Base-by-base conservation (phyloP, 164 flowering plant genomes). In the Tinospora cordifolia region DNA sequence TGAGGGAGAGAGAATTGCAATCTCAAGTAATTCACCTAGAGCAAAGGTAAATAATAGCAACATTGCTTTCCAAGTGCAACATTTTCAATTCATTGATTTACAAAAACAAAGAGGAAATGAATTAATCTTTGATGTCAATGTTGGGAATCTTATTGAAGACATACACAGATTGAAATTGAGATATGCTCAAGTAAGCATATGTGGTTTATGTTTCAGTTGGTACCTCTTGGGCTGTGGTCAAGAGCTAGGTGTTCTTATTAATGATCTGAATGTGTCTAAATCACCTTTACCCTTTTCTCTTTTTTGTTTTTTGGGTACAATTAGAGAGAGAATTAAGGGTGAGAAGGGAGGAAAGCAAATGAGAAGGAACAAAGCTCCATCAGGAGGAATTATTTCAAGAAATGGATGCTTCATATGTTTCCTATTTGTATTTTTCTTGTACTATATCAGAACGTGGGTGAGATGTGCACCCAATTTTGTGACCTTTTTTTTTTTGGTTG, bases 11-110 rank as follows among this genome's bases (percentile, higher is more conserved):
- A 68, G 88, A 84, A 72, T 76, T 85, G 62, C 79, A 79, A 54
- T 62, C 81, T 47, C 88, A 81, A 75, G 74, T 85, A 69, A 70
- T 77, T 54, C 82, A 75, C 57, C 75, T 85, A 78, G 86, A 87
- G 68, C 87, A 83, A 70, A 85, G 84, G 91, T 87, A 84, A 60
- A 72, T 34, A 30, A 70, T 1, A 10, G 41, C 12, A 12, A 24
- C 30, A 38, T 21, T 40, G 22, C 13, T 58, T 59, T 67, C 58
- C 39, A 62, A 13, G 13, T 27, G 9, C 8, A 9, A 12, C 49
- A 25, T 17, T 59, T 62, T 69, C 66, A 14, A 39, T 70, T 46
- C 44, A 39, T 66, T 40, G 44, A n/a, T 34, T 46, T 8, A 39
- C 14, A 17, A 4, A 6, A 12, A 19, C n/a, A n/a, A n/a, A n/a